Percentiles rank a stretch among this genome's conserved stretches.
Evolutionary conservation across 2,329 filamentous ascomycete species (phyloP).

Genomic region (Phaeoacremonium minimum): DNA sequence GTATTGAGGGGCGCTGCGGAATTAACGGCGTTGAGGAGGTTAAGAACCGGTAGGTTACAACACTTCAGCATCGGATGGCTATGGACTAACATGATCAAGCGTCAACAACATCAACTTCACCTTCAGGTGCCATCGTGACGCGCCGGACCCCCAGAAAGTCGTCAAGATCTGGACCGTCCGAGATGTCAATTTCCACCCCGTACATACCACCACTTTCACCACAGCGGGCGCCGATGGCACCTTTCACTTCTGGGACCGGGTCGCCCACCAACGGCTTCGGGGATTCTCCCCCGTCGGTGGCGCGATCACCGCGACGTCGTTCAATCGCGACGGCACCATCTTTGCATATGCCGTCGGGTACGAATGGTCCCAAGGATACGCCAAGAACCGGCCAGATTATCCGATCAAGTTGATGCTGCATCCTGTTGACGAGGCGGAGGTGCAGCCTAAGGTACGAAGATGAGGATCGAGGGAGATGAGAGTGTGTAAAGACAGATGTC

Average conservation of each 20-base stretch:
- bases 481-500: too few species aligned
- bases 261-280: conserved; percentile 42
- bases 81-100: conserved; percentile 1
- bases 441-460: conserved; percentile 7
- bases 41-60: conserved; percentile 13
- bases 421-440: conserved; percentile 15
- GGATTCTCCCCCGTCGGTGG: conserved; percentile 49
- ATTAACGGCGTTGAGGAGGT: conserved; percentile 14
- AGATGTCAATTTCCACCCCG: conserved; percentile 23
- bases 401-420: conserved; percentile 22
- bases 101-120: conserved; percentile 15
- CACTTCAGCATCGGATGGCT: background rate
- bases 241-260: conserved; percentile 52
- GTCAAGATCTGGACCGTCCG: conserved; percentile 26
- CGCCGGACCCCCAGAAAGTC: conserved; percentile 5
- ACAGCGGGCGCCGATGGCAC: conserved; percentile 29
- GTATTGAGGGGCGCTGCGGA: conserved; percentile 23
- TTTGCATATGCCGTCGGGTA: conserved; percentile 63
- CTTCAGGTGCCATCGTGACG: conserved; percentile 26
- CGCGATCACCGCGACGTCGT: conserved; percentile 58
- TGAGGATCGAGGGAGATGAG: too few species aligned
- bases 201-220: conserved; percentile 14
- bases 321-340: conserved; percentile 55
- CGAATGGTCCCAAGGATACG: conserved; percentile 67
- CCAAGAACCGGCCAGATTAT: conserved; percentile 14